Conservation (phyloP, 371 early-diverging fungal genomes). For the Lichtheimia hyalospora region DNA sequence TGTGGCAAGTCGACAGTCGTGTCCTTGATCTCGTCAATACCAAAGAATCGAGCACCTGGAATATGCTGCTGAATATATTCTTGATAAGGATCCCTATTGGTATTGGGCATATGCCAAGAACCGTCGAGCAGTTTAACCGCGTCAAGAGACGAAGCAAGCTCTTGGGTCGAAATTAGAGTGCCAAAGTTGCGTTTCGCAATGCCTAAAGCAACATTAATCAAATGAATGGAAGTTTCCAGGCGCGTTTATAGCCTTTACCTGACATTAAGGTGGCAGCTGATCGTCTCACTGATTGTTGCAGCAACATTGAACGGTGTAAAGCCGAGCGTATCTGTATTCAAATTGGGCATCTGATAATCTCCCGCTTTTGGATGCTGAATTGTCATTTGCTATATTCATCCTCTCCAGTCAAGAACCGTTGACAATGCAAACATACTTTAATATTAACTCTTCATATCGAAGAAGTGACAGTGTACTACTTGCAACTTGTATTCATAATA, state of each 20-base stretch:
- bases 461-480: too few relatives aligned
- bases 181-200: slow-evolving; percentile 12
- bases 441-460: too few relatives aligned
- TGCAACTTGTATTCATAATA: too few relatives aligned
- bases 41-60: slow-evolving; percentile 67
- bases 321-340: too few relatives aligned
- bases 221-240: not conserved
- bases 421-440: too few relatives aligned
- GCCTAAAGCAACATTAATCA: not conserved
- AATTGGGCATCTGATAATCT: too few relatives aligned
- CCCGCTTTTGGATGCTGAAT: too few relatives aligned
- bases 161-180: slow-evolving; percentile 29
- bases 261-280: not conserved
- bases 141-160: slow-evolving; percentile 26
- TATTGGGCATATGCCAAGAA: slow-evolving; percentile 87
- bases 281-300: slow-evolving; percentile 8
- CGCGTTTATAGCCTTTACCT: not conserved
- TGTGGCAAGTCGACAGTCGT: slow-evolving; percentile 67
- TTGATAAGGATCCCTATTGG: slow-evolving; percentile 62
- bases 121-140: slow-evolving; percentile 80
- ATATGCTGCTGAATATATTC: slow-evolving; percentile 68
- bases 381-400: too few relatives aligned
- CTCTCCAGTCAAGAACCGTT: too few relatives aligned
- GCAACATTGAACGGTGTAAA: slow-evolving; percentile 3
- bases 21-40: slow-evolving; percentile 77